Evolutionary conservation across 2,329 filamentous ascomycete genomes (phyloP), one percentile per base, ranked within the genome.

Genomic region (Berkeleyomyces rouxiae): DNA sequence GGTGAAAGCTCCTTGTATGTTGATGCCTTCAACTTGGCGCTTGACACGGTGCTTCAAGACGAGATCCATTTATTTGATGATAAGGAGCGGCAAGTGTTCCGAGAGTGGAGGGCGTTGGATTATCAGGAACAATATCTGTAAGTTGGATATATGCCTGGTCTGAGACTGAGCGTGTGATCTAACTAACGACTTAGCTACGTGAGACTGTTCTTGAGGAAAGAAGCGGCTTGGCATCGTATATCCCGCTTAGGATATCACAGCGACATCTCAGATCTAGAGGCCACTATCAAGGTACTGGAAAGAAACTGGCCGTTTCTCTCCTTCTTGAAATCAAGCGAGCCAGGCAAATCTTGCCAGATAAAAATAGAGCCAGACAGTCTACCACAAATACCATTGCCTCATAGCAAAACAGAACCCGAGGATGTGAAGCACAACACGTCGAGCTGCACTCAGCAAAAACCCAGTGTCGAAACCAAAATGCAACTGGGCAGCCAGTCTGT

Each of bases 121-220:
- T 97, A 96, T 70, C 90, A 96, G 70, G 81, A 89, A 16, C 91
- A 97, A 69, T 97, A 95, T 72, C 74, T 99, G 83, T 96, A 78
- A 70, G 86, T 72, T 11, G 60, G 1, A 6, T 55, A 31, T 4
- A 16, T 37, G 13, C 36, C 39, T 5, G 9, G 10, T 7, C 36
- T 16, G 7, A 10, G 5, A 5, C n/a, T 10, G 47, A 37, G 51
- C 39, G 33, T 60, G 7, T 31, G 33, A 13, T 31, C 47, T 65
- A 49, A 61, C 43, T n/a, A 39, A 13, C 16, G 39, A 49, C 16
- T 57, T 65, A 92, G 88, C 70, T 95, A 96, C 73, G 91, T 97
- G 11, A 84, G 93, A 31, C 76, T 99, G 1, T 99, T 99, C 70
- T 77, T 99, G 2, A 84, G 93, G 57, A 99, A 99, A 72, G 90